These are phyloP conservation scores for Leishmania arabica DNA, from an alignment of 208 protist species.

Conservation along the genomic window DNA sequence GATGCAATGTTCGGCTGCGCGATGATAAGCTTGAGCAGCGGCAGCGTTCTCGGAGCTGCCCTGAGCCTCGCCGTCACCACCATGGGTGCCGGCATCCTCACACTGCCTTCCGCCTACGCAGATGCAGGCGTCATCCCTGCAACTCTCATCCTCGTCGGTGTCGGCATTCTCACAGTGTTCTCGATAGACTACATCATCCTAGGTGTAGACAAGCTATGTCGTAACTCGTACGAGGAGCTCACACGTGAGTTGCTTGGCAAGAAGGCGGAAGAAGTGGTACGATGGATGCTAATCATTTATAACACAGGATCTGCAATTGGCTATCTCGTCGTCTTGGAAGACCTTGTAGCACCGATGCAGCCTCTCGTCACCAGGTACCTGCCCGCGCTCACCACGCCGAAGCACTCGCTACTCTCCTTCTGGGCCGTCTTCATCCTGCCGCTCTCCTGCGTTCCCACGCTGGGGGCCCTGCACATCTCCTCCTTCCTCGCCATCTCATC, in stretches of 20 bases:
- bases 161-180: conserved; percentile 60
- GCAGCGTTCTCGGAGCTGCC: conserved; percentile 53
- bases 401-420: conserved; percentile 59
- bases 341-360: conserved; percentile 67
- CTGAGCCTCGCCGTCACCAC: conserved; percentile 74
- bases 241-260: conserved; percentile 62
- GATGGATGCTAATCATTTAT: conserved; percentile 67
- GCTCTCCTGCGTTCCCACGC: conserved; percentile 63
- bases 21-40: conserved; percentile 13
- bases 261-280: conserved; percentile 48
- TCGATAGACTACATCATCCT: conserved; percentile 76
- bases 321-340: conserved; percentile 67
- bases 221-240: conserved; percentile 81
- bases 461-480: conserved; percentile 51
- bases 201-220: conserved; percentile 56
- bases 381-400: conserved; percentile 48
- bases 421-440: conserved; percentile 74
- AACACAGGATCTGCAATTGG: conserved; percentile 60
- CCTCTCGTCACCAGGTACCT: conserved; percentile 42
- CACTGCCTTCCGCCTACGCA: conserved; percentile 69
- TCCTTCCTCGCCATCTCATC: conserved; percentile 71
- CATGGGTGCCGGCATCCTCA: conserved; percentile 79
- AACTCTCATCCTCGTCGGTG: conserved; percentile 43
- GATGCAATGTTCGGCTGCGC: conserved; percentile 2
- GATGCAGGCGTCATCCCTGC: conserved; percentile 60